Base-by-base conservation (phyloP, 441 rosid genomes). In the Croton setiger region DNA sequence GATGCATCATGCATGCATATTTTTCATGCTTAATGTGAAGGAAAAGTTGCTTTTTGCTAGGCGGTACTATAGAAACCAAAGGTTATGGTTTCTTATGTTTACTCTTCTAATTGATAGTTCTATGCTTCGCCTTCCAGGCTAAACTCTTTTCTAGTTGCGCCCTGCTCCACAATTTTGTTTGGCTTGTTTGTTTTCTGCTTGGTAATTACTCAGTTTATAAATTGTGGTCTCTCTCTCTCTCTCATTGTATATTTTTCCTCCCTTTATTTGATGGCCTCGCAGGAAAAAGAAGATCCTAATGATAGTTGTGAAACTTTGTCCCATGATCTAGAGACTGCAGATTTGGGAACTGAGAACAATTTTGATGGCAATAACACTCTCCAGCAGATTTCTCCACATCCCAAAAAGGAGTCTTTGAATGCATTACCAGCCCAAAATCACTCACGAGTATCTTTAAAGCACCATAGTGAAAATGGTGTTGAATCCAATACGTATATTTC, bases 251-350 rank as follows among this genome's bases (percentile, higher is more conserved):
- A 7, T 2, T 48, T 17, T 12, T 18, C 18, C 0, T 43, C 39
- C 53, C 20, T 56, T 15, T 51, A 56, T 60, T 52, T 62, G 63
- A 63, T 86, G 93, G 69, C 74, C 7, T 60, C 72, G 17, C 80
- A 68, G 72, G 85, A 73, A 64, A 79, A 67, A 45, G 31, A n/a
- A 20, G 76, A 77, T 57, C 77, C 55, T 73, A 63, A 68, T 62
- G 83, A 75, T 67, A 83, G 76, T 35, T 60, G 74, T 44, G 76
- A 80, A 65, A 69, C 41, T 15, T 62, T 33, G 5, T 35, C 59
- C 65, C 35, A 70, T 53, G 80, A 64, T 33, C 14, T 60, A 64
- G 74, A 73, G 67, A 58, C 39, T 65, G 70, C 73, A 37, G 72
- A 54, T 74, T 58, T 48, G 52, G 56, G 55, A 36, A 51, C 23